Base-by-base conservation (phyloP, 768 basidiomycete genomes). In the Gloeophyllum trabeum region DNA sequence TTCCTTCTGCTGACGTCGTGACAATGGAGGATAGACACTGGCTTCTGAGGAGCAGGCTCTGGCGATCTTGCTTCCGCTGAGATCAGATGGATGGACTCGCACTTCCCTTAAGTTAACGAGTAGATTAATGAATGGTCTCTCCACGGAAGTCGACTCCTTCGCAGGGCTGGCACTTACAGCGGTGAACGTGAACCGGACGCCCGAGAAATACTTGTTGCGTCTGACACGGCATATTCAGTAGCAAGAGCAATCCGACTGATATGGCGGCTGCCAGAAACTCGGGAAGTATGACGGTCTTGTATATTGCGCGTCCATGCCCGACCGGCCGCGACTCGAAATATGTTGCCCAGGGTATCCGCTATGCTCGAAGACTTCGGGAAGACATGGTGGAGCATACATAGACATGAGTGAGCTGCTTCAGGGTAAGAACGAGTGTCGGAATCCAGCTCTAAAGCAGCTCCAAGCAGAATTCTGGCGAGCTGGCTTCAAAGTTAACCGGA, bases 291-390 rank as follows among this genome's bases (percentile, higher is more conserved):
- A 13, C 42, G 34, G 22, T 5, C 25, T 23, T 10, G 23, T 12
- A 19, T 24, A 21, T 12, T 41, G 42, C 62, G 60, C 21, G 56
- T 49, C 64, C 71, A 78, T 37, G 73, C 75, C 39, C 66, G 67
- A 48, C 62, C 62, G 16, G 75, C 74, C 43, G 71, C 73, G 28
- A 60, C 60, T 43, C 70, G 70, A 3, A 75, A 61, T 36, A 67
- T 58, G 38, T 61, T 37, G 10, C 10, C 20, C 10, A 37, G 36
- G 10, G 25, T 23, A 37, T 23, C 32, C 26, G 30, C 22, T 39
- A 41, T 48, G 48, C 41, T 39, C 51, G 50, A 43, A 57, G 50
- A 43, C 7, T 37, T 37, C 13, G 54, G 56, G 38, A 54, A 24
- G 39, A 56, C 66, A 68, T 65, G 58, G 55, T 62, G 51, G 51